Conservation (phyloP, 2,329 filamentous ascomycete genomes). For the Cordyceps cicadae region DNA sequence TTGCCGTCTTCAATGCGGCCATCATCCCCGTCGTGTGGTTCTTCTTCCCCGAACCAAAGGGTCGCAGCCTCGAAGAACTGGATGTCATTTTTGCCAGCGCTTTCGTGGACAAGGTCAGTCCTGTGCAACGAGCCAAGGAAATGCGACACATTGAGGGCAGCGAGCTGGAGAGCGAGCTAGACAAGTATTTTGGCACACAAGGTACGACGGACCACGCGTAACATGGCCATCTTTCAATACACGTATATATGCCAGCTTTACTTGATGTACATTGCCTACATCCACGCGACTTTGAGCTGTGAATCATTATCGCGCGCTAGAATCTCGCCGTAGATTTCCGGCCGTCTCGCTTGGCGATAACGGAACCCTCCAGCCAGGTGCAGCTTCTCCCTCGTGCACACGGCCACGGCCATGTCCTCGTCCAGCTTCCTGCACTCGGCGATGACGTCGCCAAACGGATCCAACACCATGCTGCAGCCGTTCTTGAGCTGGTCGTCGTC, state of each 20-base stretch:
- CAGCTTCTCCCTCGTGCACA: slow-evolving; percentile 15
- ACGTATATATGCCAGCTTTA: not conserved
- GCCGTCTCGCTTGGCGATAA: slow-evolving; percentile 14
- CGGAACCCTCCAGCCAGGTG: slow-evolving; percentile 13
- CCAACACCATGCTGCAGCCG: slow-evolving; percentile 16
- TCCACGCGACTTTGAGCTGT: slow-evolving; percentile 14
- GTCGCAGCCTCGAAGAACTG: slow-evolving; percentile 57
- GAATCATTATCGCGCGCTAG: slow-evolving; percentile 11
- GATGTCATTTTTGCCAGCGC: slow-evolving; percentile 44
- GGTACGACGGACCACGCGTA: not conserved
- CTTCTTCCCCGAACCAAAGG: slow-evolving; percentile 46
- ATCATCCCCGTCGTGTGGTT: slow-evolving; percentile 43
- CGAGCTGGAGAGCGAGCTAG: slow-evolving; percentile 21
- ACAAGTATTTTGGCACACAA: slow-evolving; percentile 21
- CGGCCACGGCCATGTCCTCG: slow-evolving; percentile 14
- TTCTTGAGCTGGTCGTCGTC: slow-evolving; percentile 17
- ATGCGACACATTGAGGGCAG: slow-evolving; percentile 20
- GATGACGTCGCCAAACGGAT: slow-evolving; percentile 15
- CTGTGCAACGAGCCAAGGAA: slow-evolving; percentile 21
- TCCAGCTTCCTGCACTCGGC: slow-evolving; percentile 14
- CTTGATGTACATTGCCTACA: not conserved
- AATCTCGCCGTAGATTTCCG: slow-evolving; percentile 13
- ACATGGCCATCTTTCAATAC: not conserved
- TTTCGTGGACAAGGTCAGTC: slow-evolving; percentile 19
- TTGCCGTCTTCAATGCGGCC: slow-evolving; percentile 40